Percentiles rank a stretch among this genome's conserved stretches.
Conservation (phyloP, 371 early-diverging fungal species). For the Chytridium lagenaria region DNA sequence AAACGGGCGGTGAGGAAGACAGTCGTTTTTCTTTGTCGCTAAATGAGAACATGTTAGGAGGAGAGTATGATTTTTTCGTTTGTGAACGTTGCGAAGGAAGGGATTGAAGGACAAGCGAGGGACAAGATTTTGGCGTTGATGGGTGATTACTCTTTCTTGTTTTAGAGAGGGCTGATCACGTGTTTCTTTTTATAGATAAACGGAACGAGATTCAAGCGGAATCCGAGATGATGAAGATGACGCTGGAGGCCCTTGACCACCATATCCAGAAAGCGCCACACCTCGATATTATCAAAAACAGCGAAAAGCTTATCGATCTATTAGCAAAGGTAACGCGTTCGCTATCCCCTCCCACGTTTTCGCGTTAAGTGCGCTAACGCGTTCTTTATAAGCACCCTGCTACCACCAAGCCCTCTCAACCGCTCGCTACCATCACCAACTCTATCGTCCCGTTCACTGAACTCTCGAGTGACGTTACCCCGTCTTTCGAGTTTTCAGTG, state of each 20-base stretch:
- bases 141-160: not conserved
- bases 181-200: too few relatives aligned
- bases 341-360: not conserved
- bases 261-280: conserved; percentile 23
- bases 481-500: not conserved
- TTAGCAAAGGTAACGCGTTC: conserved; percentile 22
- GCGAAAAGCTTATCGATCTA: conserved; percentile 24
- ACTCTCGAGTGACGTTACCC: conserved; percentile 14
- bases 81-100: not conserved
- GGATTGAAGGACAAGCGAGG: not conserved
- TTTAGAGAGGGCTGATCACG: not conserved
- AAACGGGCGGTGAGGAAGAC: not conserved
- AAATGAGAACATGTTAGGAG: not conserved
- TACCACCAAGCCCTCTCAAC: too few relatives aligned
- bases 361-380: not conserved
- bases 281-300: conserved; percentile 26
- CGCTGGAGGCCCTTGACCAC: conserved; percentile 21
- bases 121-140: conserved; percentile 5
- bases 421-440: too few relatives aligned
- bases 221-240: conserved; percentile 19
- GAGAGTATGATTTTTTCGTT: not conserved
- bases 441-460: too few relatives aligned
- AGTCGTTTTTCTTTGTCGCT: not conserved
- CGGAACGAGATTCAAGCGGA: conserved; percentile 11
- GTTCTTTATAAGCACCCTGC: too few relatives aligned